phyloP scores from a whole-genome alignment of 148 eudicot species.

The Rhododendron ferrugineum region DNA sequence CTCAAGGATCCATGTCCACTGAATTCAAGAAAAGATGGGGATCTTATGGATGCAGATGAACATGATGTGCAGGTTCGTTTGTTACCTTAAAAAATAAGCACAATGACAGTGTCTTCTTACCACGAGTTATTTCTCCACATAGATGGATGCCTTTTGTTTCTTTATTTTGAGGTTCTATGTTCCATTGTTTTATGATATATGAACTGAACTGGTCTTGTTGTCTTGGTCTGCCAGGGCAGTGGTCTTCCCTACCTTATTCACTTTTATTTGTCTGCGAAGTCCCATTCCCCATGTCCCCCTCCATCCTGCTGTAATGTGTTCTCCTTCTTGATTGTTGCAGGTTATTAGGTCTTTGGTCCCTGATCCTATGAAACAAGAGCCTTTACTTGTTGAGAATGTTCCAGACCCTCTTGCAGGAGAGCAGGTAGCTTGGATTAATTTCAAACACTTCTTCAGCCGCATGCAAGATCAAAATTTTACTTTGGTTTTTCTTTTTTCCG shows the following conservation, averaged over 20 bases:
- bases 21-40: conserved; percentile 66
- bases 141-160: background rate
- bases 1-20: conserved; percentile 76
- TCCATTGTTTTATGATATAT: background rate
- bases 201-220: background rate
- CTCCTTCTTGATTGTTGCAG: conserved; percentile 35
- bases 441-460: background rate
- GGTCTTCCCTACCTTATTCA: background rate
- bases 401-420: conserved; percentile 96
- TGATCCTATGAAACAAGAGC: conserved; percentile 79
- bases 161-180: background rate
- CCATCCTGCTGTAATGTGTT: conserved; percentile 6
- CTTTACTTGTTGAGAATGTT: conserved; percentile 70
- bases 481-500: background rate
- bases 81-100: background rate
- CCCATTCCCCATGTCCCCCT: too few species aligned
- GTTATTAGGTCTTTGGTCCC: conserved; percentile 53
- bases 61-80: conserved; percentile 39
- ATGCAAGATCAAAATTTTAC: background rate
- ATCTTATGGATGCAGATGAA: conserved; percentile 84
- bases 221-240: background rate
- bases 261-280: background rate
- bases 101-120: background rate
- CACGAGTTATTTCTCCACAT: conserved; percentile 1
- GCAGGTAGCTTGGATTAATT: conserved; percentile 49